Evolutionary conservation across 2,329 filamentous ascomycete genomes (phyloP), one percentile per base, ranked within the genome.

Genomic region (Chaetomiaceae sp.): DNA sequence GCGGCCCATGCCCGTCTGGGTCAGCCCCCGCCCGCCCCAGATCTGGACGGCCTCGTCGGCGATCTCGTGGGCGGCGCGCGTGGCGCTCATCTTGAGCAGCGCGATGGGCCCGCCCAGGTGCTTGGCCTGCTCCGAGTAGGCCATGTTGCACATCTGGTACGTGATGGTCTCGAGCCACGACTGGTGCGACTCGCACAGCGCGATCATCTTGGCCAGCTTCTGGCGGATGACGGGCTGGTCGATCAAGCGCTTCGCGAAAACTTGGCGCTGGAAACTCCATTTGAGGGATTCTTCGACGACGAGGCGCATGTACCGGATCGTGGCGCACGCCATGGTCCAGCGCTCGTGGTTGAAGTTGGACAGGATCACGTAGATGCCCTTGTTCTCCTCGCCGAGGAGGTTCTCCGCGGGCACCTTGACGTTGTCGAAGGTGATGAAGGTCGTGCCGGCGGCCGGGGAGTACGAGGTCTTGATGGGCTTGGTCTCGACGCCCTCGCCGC

Each of bases 341-440:
- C 88, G 80, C 73, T 91, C 88, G 72, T 94, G 88, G 76, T 94
- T 94, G 75, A 95, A 95, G 73, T 95, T 95, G 72, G 81, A 83
- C 66, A 94, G 74, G 65, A 95, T 89, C 27, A 94, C 88, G 57
- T 85, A 80, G 65, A 95, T 91, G 6, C 90, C 90, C 73, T 92
- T 88, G 75, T 94, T 83, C 72, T 95, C 89, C 66, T 88, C 75
- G 57, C 90, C 90, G 6, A 95, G 75, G 15, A 95, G 74, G 69
- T 94, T 85, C 66, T 84, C 80, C 0, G 83, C 85, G 0, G 90
- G 89, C 0, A 95, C 89, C 74, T 90, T 91, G 69, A 91, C 89
- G 61, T 94, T 88, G 71, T 91, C 87, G 68, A 89, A 92, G 47
- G 89, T 88, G 64, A 95, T 81, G 68, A 82, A 92, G 3, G 88